phyloP scores from a whole-genome alignment of 257 asterid genomes.

The Haberlea rhodopensis region DNA sequence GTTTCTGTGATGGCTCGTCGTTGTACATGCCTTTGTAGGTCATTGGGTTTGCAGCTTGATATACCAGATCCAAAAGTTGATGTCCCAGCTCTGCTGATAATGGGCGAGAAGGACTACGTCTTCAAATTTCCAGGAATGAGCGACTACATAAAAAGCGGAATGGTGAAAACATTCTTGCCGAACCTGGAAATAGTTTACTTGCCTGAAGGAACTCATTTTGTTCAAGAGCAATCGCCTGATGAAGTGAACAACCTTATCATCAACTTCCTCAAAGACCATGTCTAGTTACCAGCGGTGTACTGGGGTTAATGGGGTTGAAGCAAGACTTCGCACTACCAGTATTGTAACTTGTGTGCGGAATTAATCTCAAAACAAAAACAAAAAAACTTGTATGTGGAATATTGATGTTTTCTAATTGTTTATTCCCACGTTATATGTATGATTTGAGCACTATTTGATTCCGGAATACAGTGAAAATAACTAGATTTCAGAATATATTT shows the following conservation, averaged over 20 bases:
- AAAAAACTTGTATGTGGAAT: too few species aligned
- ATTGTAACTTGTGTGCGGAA: background rate
- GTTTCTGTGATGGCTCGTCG: background rate
- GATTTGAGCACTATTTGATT: background rate
- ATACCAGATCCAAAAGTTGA: conserved; percentile 45
- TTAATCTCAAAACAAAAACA: too few species aligned
- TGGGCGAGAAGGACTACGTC: conserved; percentile 70
- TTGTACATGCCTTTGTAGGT: conserved; percentile 35
- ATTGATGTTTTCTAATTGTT: too few species aligned
- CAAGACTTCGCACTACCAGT: background rate
- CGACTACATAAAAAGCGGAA: conserved; percentile 54
- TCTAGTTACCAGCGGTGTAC: background rate
- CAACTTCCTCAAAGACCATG: conserved; percentile 40
- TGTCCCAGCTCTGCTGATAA: conserved; percentile 60
- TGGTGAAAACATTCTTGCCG: conserved; percentile 45
- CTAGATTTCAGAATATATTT: background rate
- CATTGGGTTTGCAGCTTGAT: conserved; percentile 22
- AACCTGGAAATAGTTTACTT: conserved; percentile 49
- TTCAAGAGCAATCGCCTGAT: conserved; percentile 64
- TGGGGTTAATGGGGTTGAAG: background rate
- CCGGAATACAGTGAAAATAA: background rate
- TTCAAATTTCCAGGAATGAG: conserved; percentile 57
- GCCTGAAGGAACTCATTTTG: conserved; percentile 75
- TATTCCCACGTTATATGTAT: too few species aligned
- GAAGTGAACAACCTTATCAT: conserved; percentile 48